Evolutionary conservation across 768 basidiomycete genomes (phyloP).

Genomic region (Leccinellum rugosiceps): DNA sequence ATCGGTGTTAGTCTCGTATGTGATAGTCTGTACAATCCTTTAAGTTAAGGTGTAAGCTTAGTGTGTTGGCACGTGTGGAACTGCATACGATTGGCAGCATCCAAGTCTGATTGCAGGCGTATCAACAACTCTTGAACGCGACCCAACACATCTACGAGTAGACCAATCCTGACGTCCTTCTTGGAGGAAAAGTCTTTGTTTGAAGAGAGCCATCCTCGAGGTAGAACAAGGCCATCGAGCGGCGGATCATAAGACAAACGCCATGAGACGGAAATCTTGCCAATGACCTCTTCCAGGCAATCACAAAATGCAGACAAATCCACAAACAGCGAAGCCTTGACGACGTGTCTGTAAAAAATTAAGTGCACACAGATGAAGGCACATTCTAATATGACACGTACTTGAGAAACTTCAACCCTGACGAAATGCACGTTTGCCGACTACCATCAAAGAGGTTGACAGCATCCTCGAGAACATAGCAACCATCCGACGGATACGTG

Average conservation of each 20-base stretch:
- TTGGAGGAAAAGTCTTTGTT: conserved; percentile 12
- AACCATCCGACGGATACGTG: conserved; percentile 11
- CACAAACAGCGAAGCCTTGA: conserved; percentile 36
- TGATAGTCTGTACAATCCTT: conserved; percentile 3
- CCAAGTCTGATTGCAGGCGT: conserved; percentile 27
- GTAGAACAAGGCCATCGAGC: conserved; percentile 50
- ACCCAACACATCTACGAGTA: conserved; percentile 28
- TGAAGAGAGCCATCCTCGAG: conserved; percentile 47
- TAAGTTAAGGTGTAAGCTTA: neutral
- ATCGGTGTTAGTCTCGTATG: conserved; percentile 13
- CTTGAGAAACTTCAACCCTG: conserved; percentile 41
- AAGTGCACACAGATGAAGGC: conserved; percentile 23
- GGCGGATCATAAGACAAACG: conserved; percentile 14
- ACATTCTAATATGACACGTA: conserved; percentile 14
- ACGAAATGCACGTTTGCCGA: conserved; percentile 23
- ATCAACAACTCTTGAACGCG: conserved; percentile 26
- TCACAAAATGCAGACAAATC: conserved; percentile 50
- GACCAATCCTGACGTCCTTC: conserved; percentile 36
- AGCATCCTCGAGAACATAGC: conserved; percentile 34
- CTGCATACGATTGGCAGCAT: conserved; percentile 24
- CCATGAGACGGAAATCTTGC: conserved; percentile 37
- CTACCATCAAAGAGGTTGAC: conserved; percentile 29
- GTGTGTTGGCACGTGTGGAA: neutral
- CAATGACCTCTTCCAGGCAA: conserved; percentile 47
- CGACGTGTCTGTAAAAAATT: conserved; percentile 39